Evolutionary conservation across 148 eudicot species (phyloP).

Genomic region (Euryodendron excelsum): DNA sequence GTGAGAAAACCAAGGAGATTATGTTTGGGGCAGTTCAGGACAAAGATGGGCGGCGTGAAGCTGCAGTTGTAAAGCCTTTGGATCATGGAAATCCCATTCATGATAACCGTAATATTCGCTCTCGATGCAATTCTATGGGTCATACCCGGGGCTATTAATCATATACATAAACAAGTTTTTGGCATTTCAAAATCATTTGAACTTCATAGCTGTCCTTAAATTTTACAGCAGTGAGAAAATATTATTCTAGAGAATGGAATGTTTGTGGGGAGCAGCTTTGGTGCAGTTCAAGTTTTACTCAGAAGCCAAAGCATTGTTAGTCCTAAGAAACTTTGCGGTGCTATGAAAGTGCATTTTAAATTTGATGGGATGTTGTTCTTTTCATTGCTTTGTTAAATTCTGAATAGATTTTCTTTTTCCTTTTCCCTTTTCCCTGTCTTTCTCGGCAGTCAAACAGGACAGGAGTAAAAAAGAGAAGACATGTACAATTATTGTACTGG

Average conservation of each 20-base stretch:
- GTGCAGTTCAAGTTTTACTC: background rate
- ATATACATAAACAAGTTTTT: constrained; percentile 20
- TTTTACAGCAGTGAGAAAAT: background rate
- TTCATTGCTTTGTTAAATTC: background rate
- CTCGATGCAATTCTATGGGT: constrained; percentile 27
- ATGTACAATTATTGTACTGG: too few species aligned
- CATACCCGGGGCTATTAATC: constrained; percentile 33
- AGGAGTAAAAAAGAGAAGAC: too few species aligned
- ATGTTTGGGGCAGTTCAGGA: constrained; percentile 96
- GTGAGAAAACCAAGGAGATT: constrained; percentile 65
- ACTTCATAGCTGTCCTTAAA: background rate
- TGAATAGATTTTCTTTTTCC: background rate
- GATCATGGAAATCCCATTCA: constrained; percentile 44
- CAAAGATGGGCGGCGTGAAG: constrained; percentile 38
- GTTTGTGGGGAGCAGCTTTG: constrained; percentile 12
- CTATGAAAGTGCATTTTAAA: constrained; percentile 5
- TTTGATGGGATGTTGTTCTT: constrained; percentile 7
- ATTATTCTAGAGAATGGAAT: background rate
- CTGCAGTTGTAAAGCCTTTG: constrained; percentile 62
- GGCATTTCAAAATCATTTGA: background rate
- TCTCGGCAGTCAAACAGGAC: too few species aligned
- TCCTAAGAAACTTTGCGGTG: constrained; percentile 1
- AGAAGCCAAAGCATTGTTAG: background rate
- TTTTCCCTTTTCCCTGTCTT: too few species aligned
- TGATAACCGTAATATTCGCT: constrained; percentile 31